phyloP scores from a whole-genome alignment of 2,329 filamentous ascomycete species.

The Stromatinia cepivora region DNA sequence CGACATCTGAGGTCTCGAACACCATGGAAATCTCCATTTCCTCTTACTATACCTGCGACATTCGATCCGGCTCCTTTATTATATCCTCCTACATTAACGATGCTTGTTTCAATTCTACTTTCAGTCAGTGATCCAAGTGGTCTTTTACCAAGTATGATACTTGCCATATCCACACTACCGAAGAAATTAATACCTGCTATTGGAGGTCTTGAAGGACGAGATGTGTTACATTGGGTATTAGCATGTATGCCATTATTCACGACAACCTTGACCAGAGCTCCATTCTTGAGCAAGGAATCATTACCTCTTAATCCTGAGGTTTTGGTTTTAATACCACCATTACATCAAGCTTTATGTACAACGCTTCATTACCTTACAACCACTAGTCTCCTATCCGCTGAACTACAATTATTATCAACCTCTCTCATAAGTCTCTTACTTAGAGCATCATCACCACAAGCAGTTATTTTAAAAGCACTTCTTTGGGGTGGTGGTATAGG shows the following conservation, averaged over 20 bases:
- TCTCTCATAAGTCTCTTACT: slow-evolving; percentile 79
- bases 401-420: slow-evolving; percentile 83
- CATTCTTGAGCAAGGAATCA: neutral
- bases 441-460: slow-evolving; percentile 77
- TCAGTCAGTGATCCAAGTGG: slow-evolving; percentile 59
- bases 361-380: slow-evolving; percentile 80
- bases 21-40: slow-evolving; percentile 33
- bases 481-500: slow-evolving; percentile 82
- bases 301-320: slow-evolving; percentile 36
- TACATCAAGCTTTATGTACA: slow-evolving; percentile 75
- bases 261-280: neutral
- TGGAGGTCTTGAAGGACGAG: slow-evolving; percentile 57
- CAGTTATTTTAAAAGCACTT: slow-evolving; percentile 79
- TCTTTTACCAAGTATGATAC: slow-evolving; percentile 77
- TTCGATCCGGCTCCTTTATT: slow-evolving; percentile 92
- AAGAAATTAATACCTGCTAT: slow-evolving; percentile 66
- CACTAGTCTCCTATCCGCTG: slow-evolving; percentile 82
- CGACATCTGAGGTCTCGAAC: slow-evolving; percentile 43
- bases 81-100: slow-evolving; percentile 76
- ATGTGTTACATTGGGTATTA: slow-evolving; percentile 75
- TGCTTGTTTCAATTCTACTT: slow-evolving; percentile 75
- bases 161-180: slow-evolving; percentile 77
- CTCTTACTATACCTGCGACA: slow-evolving; percentile 62
- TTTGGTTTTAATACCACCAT: slow-evolving; percentile 67
- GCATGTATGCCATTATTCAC: slow-evolving; percentile 64